Evolutionary conservation across 1,139 yeast species (phyloP), one percentile per base, ranked within the genome.

Genomic region (Arxiozyma bovina): DNA sequence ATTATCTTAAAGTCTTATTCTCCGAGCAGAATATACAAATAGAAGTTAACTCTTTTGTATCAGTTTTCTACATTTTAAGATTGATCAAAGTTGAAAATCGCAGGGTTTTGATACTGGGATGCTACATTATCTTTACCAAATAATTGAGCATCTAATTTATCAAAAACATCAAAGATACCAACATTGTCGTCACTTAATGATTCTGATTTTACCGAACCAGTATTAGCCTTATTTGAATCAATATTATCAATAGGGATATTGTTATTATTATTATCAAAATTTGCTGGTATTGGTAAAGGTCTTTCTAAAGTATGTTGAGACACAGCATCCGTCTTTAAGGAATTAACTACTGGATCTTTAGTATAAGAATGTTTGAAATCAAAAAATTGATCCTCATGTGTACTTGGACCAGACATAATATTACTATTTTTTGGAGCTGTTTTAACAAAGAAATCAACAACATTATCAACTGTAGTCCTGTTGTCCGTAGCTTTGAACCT

Each of bases 61-160:
- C n/a, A 34, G 40, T 34, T 12, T 12, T 12, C 38, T 4, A 40
- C 17, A 12, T 25, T 44, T 25, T 30, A 6, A 30, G 17, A 15
- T 45, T 45, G 41, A 27, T 45, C 41, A 45, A 20, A 20, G 11
- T 45, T 15, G 12, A 23, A 23, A 47, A 42, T 45, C 42, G 50
- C 15, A 96, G 96, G 11, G 20, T 45, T 22, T 22, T 45, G 48
- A 12, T 17, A 17, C 5, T 45, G 21, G 7, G 25, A 9, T 23
- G 23, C 21, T 27, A 4, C 34, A 22, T 45, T 45, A 61, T 85
- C 83, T 52, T 87, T 74, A 0, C 96, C 96, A 73, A 89, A 88
- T 17, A 89, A 77, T 65, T 87, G 93, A 57, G 88, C 80, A 68
- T 89, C 96, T 50, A 88, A 72, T 61, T 84, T 85, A 68, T 88